A percentile compares a stretch with the other conserved stretches of the same genome.
These are phyloP conservation scores for Umbelopsis isabellina DNA, from an alignment of 192 early-diverging fungal species.

Conservation along the genomic window DNA sequence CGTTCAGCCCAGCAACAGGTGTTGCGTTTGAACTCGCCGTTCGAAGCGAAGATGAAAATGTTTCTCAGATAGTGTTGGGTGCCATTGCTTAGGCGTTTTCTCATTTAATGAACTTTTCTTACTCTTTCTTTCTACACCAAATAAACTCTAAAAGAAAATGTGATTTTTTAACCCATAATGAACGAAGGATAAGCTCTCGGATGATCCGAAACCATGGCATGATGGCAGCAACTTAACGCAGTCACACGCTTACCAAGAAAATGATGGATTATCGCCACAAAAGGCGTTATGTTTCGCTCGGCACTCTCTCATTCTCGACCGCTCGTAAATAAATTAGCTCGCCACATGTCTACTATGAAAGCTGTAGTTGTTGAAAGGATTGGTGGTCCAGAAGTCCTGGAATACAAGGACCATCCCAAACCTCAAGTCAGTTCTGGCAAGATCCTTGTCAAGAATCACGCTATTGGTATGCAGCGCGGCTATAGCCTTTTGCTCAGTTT, in stretches of 20 bases:
- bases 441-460: slow-evolving; percentile 76
- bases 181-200: too few species aligned
- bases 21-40: slow-evolving; percentile 93
- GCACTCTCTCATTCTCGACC: slow-evolving; percentile 5
- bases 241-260: too few species aligned
- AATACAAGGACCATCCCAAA: slow-evolving; percentile 48
- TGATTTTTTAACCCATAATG: too few species aligned
- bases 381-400: slow-evolving; percentile 64
- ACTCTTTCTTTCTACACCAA: too few species aligned
- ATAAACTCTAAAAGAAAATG: too few species aligned
- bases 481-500: neutral
- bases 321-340: neutral
- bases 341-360: slow-evolving; percentile 44
- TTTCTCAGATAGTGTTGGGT: slow-evolving; percentile 77
- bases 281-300: slow-evolving; percentile 9
- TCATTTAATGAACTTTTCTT: neutral
- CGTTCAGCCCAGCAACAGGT: slow-evolving; percentile 75
- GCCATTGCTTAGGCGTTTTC: slow-evolving; percentile 62
- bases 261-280: neutral
- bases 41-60: slow-evolving; percentile 65
- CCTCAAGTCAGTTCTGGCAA: slow-evolving; percentile 55
- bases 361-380: slow-evolving; percentile 54
- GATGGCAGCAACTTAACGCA: too few species aligned
- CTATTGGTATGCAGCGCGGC: slow-evolving; percentile 49
- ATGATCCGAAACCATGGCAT: too few species aligned